phyloP scores from a whole-genome alignment of 1,284 basidiomycete species.

The Pyrrhoderma noxium region DNA sequence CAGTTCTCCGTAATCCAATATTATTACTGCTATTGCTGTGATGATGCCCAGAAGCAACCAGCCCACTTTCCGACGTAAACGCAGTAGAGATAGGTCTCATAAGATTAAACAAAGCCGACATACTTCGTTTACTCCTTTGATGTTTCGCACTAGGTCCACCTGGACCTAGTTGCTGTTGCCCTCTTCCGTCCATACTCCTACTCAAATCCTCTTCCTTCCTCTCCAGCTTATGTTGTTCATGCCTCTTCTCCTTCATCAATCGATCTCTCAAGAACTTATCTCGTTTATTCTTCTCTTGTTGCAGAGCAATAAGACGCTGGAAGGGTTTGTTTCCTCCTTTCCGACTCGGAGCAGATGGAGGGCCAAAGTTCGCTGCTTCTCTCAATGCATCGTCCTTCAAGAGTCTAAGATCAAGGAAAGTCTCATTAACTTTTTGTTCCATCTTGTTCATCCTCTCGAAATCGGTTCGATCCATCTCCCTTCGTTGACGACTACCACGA shows the following conservation, averaged over 20 bases:
- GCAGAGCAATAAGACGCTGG: slow-evolving; percentile 48
- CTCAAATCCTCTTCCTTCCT: slow-evolving; percentile 66
- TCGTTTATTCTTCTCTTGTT: slow-evolving; percentile 73
- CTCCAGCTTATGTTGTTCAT: slow-evolving; percentile 63
- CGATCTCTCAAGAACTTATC: slow-evolving; percentile 61
- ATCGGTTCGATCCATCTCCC: slow-evolving; percentile 53
- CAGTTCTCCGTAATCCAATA: slow-evolving; percentile 42
- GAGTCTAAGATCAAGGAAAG: slow-evolving; percentile 59
- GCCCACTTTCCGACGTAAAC: slow-evolving; percentile 54
- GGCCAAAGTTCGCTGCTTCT: slow-evolving; percentile 36
- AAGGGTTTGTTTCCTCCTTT: slow-evolving; percentile 61
- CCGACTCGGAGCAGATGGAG: slow-evolving; percentile 33
- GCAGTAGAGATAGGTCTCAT: slow-evolving; percentile 83
- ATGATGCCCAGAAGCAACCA: slow-evolving; percentile 20
- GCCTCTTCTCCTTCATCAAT: slow-evolving; percentile 62
- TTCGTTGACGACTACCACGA: slow-evolving; percentile 39
- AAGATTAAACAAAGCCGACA: slow-evolving; percentile 73
- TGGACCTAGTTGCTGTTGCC: slow-evolving; percentile 36
- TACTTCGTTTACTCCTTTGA: slow-evolving; percentile 76
- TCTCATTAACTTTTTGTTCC: slow-evolving; percentile 51
- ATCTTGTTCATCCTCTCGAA: slow-evolving; percentile 69
- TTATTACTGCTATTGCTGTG: no score
- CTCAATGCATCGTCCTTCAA: slow-evolving; percentile 67
- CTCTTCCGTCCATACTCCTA: slow-evolving; percentile 53
- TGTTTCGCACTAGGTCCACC: slow-evolving; percentile 53